phyloP scores from a whole-genome alignment of 345 rosid species.

The Psidium guajava region DNA sequence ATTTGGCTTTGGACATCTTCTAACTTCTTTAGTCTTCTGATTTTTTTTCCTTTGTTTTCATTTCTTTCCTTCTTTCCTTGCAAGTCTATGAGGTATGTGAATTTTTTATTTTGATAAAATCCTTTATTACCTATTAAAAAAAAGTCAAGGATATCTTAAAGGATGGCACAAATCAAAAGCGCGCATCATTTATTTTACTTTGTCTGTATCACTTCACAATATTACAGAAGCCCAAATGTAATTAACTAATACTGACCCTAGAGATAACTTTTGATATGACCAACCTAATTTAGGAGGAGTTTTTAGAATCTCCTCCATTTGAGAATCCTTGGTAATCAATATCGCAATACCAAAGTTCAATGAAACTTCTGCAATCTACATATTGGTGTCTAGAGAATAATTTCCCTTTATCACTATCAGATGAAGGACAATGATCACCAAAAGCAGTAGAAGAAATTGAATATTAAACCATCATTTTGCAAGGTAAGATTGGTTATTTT shows the following conservation, averaged over 20 bases:
- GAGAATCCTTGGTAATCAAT: background rate
- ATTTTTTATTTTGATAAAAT: background rate
- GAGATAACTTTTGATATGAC: background rate
- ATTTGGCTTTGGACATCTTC: background rate
- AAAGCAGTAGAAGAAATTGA: background rate
- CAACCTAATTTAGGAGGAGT: background rate
- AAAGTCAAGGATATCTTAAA: background rate
- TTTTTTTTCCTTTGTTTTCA: background rate
- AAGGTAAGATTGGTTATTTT: background rate
- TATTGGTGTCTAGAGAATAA: background rate
- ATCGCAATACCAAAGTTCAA: background rate
- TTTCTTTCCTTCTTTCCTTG: background rate
- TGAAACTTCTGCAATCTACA: background rate
- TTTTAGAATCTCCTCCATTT: background rate
- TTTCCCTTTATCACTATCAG: background rate
- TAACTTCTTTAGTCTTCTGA: background rate
- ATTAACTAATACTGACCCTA: background rate
- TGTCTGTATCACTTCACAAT: background rate
- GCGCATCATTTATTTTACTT: background rate
- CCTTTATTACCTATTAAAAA: background rate
- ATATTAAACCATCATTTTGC: background rate
- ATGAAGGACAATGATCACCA: background rate
- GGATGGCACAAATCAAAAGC: background rate
- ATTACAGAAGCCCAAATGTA: background rate
- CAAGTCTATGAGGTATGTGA: background rate